Conservation (phyloP, 140 eudicot species). For the Anethum foeniculum region DNA sequence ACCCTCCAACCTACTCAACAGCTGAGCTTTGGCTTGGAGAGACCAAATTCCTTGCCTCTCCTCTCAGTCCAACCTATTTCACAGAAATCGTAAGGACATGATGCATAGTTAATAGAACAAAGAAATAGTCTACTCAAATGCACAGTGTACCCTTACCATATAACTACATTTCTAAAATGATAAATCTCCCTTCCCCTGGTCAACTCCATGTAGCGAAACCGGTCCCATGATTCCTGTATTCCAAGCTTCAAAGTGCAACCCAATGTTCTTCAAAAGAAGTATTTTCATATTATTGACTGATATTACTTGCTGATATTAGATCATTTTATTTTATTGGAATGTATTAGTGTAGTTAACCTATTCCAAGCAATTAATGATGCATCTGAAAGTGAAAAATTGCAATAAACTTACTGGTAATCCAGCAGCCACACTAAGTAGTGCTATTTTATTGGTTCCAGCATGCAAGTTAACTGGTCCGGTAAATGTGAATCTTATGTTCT, state of each 20-base stretch:
- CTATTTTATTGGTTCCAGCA: no score
- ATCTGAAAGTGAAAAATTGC: no score
- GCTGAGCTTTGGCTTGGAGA: conserved; percentile 50
- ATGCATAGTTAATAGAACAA: background rate
- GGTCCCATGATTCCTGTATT: conserved; percentile 70
- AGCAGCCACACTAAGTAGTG: no score
- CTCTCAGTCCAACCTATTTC: conserved; percentile 68
- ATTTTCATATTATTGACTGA: background rate
- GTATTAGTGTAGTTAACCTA: background rate
- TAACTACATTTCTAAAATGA: conserved; percentile 67
- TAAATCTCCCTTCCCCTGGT: conserved; percentile 55
- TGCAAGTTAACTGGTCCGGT: no score
- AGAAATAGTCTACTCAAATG: background rate
- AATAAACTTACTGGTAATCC: no score
- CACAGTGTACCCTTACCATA: conserved; percentile 32
- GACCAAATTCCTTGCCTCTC: conserved; percentile 59
- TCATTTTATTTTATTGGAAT: background rate
- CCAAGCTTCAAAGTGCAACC: conserved; percentile 70
- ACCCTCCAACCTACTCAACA: conserved; percentile 49
- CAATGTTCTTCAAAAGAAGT: conserved; percentile 50
- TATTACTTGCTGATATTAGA: background rate
- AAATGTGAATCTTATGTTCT: no score
- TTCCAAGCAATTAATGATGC: background rate
- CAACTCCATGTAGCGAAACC: conserved; percentile 50
- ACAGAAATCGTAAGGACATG: background rate